These are phyloP conservation scores for Tuber aestivum DNA, from an alignment of 495 filamentous ascomycete genomes.

Conservation along the genomic window DNA sequence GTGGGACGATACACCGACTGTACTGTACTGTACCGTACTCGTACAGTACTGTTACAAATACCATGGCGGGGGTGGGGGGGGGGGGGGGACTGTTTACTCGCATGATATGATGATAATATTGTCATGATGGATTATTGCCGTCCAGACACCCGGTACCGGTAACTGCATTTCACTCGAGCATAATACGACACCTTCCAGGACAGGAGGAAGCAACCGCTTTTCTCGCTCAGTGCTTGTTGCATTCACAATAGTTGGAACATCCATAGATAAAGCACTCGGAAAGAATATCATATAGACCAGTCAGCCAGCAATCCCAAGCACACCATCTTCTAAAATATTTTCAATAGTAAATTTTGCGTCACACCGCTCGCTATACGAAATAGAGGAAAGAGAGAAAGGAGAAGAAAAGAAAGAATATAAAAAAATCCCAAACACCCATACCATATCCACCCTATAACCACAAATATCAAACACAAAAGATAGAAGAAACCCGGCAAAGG, in stretches of 20 bases:
- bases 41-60: background rate
- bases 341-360: background rate
- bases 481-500: background rate
- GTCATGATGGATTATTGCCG: background rate
- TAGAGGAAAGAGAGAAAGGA: background rate
- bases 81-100: too few species aligned
- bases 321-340: background rate
- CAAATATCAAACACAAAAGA: background rate
- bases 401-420: background rate
- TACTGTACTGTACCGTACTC: background rate
- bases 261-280: background rate
- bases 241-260: background rate
- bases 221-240: background rate
- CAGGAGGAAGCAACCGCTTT: background rate
- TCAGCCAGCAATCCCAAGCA: background rate
- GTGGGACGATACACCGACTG: background rate
- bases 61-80: background rate
- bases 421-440: background rate
- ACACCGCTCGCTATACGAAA: background rate
- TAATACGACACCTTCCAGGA: background rate
- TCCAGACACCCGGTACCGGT: background rate
- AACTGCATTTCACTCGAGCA: background rate
- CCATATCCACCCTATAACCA: slow-evolving; percentile 2
- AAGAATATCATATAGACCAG: background rate
- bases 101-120: too few species aligned